phyloP scores from a whole-genome alignment of 495 filamentous ascomycete species.

The Aspergillus leporis region DNA sequence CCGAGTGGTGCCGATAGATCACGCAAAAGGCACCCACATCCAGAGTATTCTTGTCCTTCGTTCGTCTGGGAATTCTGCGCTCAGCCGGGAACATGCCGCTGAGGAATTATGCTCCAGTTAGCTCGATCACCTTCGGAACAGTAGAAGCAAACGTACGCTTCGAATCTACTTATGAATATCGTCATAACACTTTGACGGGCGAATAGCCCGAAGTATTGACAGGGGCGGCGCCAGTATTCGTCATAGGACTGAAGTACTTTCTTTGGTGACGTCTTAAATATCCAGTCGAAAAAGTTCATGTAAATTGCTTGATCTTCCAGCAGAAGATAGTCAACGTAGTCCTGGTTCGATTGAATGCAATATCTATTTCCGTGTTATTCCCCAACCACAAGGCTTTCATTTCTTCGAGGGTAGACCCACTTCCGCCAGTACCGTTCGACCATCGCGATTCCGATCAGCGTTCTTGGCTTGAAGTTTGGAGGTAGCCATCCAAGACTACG shows the following conservation, averaged over 20 bases:
- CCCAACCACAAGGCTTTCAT: slow-evolving; percentile 12
- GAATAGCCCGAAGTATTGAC: slow-evolving; percentile 29
- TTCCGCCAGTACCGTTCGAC: slow-evolving; percentile 31
- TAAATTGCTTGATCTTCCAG: slow-evolving; percentile 29
- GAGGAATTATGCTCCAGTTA: slow-evolving; percentile 22
- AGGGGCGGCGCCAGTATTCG: slow-evolving; percentile 31
- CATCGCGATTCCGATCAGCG: slow-evolving; percentile 25
- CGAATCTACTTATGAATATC: slow-evolving; percentile 26
- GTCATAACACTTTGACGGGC: slow-evolving; percentile 17
- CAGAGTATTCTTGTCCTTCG: slow-evolving; percentile 20
- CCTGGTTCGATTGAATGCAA: slow-evolving; percentile 30
- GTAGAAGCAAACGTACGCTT: slow-evolving; percentile 18
- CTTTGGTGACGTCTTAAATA: slow-evolving; percentile 27
- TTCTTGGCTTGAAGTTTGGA: slow-evolving; percentile 32
- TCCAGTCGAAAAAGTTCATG: slow-evolving; percentile 37
- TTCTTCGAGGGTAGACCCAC: too few relatives aligned
- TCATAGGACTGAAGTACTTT: slow-evolving; percentile 31
- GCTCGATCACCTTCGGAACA: slow-evolving; percentile 3
- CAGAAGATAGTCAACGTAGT: slow-evolving; percentile 30
- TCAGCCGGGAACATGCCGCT: slow-evolving; percentile 18
- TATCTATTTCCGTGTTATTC: slow-evolving; percentile 25
- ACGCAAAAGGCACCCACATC: slow-evolving; percentile 27
- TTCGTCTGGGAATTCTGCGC: slow-evolving; percentile 14
- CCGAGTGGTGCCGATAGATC: slow-evolving; percentile 29
- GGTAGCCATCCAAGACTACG: slow-evolving; percentile 30